A percentile compares a stretch with the other conserved stretches of the same genome.
Conservation (phyloP, 805 yeast genomes). For the Hanseniaspora vineae region DNA sequence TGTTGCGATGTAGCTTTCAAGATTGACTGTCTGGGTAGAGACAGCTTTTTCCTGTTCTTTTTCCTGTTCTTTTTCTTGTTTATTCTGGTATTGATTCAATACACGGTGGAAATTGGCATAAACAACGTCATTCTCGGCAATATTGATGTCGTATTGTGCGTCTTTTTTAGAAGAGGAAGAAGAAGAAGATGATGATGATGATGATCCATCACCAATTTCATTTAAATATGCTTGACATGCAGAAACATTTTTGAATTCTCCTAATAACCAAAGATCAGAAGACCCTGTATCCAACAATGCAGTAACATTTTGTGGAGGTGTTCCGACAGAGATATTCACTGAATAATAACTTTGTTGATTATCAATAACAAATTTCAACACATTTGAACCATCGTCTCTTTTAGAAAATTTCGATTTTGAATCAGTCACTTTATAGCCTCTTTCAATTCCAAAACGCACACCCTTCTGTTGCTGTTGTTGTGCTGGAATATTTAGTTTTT, state of each 20-base stretch:
- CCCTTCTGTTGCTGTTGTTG: neutral
- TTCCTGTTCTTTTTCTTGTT: no score
- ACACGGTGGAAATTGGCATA: no score
- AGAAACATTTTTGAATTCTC: constrained; percentile 12
- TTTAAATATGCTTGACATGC: constrained; percentile 4
- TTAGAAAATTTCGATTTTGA: neutral
- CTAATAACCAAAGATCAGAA: constrained; percentile 51
- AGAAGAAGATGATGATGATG: no score
- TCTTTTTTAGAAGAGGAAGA: neutral
- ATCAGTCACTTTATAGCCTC: neutral
- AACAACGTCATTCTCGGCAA: no score
- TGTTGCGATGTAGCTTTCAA: no score
- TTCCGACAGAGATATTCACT: constrained; percentile 35
- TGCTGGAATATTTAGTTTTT: no score
- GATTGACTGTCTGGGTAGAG: no score
- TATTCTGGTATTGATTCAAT: no score
- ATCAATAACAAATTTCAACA: constrained; percentile 9
- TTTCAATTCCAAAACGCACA: neutral
- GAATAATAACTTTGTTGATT: constrained; percentile 30
- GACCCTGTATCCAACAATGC: constrained; percentile 57
- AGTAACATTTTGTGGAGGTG: constrained; percentile 33
- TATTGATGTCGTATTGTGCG: no score
- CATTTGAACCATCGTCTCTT: neutral
- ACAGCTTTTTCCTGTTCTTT: no score
- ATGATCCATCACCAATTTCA: neutral